Evolutionary conservation across 441 rosid genomes (phyloP).

Genomic region (Euphorbia schlechtendalii): DNA sequence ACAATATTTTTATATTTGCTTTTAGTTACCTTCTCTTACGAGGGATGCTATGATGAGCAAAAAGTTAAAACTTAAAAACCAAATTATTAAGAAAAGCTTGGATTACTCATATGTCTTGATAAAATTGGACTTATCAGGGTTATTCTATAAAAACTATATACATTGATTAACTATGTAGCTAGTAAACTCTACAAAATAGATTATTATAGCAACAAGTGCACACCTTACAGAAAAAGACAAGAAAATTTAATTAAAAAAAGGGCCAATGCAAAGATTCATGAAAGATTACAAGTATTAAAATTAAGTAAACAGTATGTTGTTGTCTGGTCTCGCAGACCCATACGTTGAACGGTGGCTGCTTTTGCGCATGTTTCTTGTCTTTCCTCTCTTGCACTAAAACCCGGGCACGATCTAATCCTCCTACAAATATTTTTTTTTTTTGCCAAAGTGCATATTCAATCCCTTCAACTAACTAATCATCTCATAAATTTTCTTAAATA

Average conservation of each 20-base stretch:
- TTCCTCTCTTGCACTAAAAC: conserved; percentile 36
- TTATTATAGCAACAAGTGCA: conserved; percentile 16
- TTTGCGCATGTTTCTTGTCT: conserved; percentile 45
- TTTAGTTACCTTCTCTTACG: too few relatives aligned
- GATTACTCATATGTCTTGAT: conserved; percentile 12
- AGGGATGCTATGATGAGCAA: background rate
- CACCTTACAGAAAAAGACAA: conserved; percentile 44
- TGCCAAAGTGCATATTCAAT: too few relatives aligned
- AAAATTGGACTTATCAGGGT: conserved; percentile 4
- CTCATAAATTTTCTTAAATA: too few relatives aligned
- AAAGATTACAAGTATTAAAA: conserved; percentile 17
- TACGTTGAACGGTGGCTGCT: conserved; percentile 76
- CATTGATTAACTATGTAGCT: too few relatives aligned
- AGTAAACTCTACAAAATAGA: conserved; percentile 1
- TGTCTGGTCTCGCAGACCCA: conserved; percentile 61
- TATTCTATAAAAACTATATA: background rate
- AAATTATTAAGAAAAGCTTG: background rate
- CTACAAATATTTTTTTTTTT: conserved; percentile 6
- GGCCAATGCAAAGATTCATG: conserved; percentile 14
- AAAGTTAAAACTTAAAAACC: background rate
- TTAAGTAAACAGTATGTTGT: conserved; percentile 27
- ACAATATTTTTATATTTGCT: too few relatives aligned
- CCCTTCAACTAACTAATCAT: too few relatives aligned
- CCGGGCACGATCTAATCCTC: conserved; percentile 40
- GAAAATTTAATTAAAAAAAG: background rate